phyloP scores from a whole-genome alignment of 2,329 filamentous ascomycete genomes.

The Talaromyces funiculosus region DNA sequence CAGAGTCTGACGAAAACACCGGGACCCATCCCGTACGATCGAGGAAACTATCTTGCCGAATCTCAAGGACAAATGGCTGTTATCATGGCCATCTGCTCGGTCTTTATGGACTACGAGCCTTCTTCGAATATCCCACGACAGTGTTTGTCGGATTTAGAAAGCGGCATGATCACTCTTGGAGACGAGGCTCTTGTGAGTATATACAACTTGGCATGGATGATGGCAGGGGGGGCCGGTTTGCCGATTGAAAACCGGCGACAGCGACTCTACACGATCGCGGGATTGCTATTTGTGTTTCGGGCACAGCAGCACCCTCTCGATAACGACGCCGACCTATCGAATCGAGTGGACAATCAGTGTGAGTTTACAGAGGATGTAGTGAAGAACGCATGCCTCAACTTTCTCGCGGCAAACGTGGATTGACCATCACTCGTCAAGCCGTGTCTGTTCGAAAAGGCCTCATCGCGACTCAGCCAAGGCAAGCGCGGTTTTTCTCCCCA shows the following conservation, averaged over 20 bases:
- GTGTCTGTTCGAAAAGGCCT: neutral
- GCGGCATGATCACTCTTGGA: neutral
- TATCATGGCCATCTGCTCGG: constrained; percentile 2
- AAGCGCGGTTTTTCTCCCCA: neutral
- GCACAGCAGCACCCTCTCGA: neutral
- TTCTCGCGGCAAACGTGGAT: neutral
- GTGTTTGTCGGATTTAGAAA: constrained; percentile 6
- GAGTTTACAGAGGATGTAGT: constrained; percentile 1
- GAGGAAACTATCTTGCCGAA: neutral
- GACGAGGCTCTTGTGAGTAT: constrained; percentile 1
- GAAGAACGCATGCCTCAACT: neutral
- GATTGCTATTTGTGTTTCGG: constrained; percentile 9
- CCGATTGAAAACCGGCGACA: constrained; percentile 3
- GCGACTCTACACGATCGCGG: neutral
- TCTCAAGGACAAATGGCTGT: constrained; percentile 5
- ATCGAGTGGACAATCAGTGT: neutral
- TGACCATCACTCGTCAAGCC: neutral
- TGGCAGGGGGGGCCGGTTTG: constrained; percentile 1
- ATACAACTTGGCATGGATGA: constrained; percentile 7
- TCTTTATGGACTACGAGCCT: constrained; percentile 5
- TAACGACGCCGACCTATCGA: neutral
- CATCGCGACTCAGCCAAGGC: neutral
- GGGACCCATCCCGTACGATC: neutral
- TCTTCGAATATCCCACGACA: neutral
- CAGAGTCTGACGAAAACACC: neutral